These are phyloP conservation scores for Prunus armeniaca DNA, from an alignment of 306 rosid genomes.

Conservation along the genomic window DNA sequence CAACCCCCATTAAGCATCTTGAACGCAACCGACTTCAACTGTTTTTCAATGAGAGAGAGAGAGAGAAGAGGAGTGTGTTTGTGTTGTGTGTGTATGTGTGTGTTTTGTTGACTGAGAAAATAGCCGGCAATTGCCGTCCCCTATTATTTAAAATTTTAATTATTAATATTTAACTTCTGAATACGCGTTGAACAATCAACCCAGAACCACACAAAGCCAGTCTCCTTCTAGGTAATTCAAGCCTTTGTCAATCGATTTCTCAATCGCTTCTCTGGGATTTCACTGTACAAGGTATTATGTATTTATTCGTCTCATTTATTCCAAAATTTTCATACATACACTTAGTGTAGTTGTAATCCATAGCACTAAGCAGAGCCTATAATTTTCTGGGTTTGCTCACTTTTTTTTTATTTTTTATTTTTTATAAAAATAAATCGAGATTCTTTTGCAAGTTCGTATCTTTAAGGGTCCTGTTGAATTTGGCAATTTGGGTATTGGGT, in stretches of 20 bases:
- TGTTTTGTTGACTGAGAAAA: conserved; percentile 57
- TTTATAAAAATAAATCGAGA: too few species aligned
- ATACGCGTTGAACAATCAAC: conserved; percentile 72
- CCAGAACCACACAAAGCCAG: conserved; percentile 3
- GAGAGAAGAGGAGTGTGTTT: conserved; percentile 4
- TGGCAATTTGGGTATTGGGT: conserved; percentile 13
- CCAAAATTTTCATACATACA: conserved; percentile 8
- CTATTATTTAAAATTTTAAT: neutral
- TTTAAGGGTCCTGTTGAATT: conserved; percentile 17
- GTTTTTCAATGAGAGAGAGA: neutral
- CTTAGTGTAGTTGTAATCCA: neutral
- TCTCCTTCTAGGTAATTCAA: conserved; percentile 27
- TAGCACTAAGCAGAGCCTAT: neutral
- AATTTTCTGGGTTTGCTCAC: conserved; percentile 10
- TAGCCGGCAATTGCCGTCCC: conserved; percentile 76
- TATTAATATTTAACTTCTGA: conserved; percentile 22
- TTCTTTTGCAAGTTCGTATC: neutral
- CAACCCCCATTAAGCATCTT: neutral
- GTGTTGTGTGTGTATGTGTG: conserved; percentile 1
- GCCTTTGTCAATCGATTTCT: conserved; percentile 12
- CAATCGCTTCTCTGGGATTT: conserved; percentile 16
- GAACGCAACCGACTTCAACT: conserved; percentile 7
- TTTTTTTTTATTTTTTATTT: neutral
- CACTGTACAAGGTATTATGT: conserved; percentile 10
- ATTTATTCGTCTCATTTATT: neutral